Base-by-base conservation (phyloP, 441 rosid genomes). In the Aquilaria agallochum region DNA sequence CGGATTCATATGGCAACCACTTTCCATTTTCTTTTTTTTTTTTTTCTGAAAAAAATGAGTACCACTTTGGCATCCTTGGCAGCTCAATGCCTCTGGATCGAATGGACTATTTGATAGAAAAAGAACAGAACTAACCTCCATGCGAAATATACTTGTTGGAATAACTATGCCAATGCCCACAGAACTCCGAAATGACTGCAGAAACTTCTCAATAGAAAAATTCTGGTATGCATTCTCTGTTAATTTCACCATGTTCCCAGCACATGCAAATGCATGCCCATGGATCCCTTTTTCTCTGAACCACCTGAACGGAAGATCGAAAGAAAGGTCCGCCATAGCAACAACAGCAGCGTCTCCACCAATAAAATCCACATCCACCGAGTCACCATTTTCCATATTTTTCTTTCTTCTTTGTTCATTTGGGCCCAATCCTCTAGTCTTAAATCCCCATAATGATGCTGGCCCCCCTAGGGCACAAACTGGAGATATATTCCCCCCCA, bases 331-430 rank as follows among this genome's bases (percentile, higher is more conserved):
- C 2, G 87, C 96, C 74, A 91, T 88, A 53, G 88, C 83, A 73
- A 92, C 80, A 20, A 79, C 74, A 11, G 96, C 96, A 68, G 82
- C 73, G 60, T 91, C 97, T 75, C 97, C 97, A 69, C 97, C 97
- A 48, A 89, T 74, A 69, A 78, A 85, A 76, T 92, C 97, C 55
- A 82, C 72, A 60, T 79, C 92, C 48, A 76, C 30, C 46, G 75
- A 33, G 36, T 75, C 74, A 36, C 68, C 53, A 68, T 61, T 64
- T 36, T 76, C 91, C 51, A 75, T 67, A 54, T 54, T 15, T 59
- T 67, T 63, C 69, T 76, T 76, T 72, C 95, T 79, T 68, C 81
- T 84, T 42, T 83, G 74, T 76, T 92, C 96, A 20, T 78, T 75
- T 48, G 90, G 96, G 64, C 96, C 96, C 59, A 87, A 53, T 64